Evolutionary conservation across 306 rosid genomes (phyloP), one percentile per base, ranked within the genome.

Genomic region (Potentilla sterilis): DNA sequence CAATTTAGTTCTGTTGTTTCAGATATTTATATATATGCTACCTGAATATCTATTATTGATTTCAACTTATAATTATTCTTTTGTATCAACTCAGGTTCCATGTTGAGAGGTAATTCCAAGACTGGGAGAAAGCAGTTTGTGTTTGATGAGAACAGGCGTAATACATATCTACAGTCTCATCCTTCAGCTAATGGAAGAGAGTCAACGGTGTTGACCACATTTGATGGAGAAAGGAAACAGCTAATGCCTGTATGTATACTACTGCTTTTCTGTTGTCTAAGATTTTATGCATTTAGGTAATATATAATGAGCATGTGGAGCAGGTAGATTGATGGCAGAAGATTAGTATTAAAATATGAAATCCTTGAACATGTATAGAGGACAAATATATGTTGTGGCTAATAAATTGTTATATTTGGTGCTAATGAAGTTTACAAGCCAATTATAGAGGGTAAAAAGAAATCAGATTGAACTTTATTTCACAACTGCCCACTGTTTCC

Each of bases 101-200:
- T 35, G 6, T 51, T 62, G 54, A 85, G 79, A 79, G 78, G 81
- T 75, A 81, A 74, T 74, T 75, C 77, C 11, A 89, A 86, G 75
- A 63, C 74, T 48, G 88, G 88, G 67, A 87, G 70, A 77, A 87
- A 82, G 43, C 91, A 82, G 12, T 48, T 83, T 78, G 70, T 83
- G 21, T 76, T 77, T 15, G 91, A 87, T 40, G 94, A 89, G 83
- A 87, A 77, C 77, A 85, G 88, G 85, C 89, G 89, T 15, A 79
- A 72, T 62, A 80, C 94, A 32, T 87, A 89, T 76, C 67, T 63
- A 46, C 87, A 77, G 51, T 76, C 68, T 16, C 85, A 73, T 28
- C 58, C 82, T 7, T 83, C 85, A 47, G 61, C 75, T 79, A 54
- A 76, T 70, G 79, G 82, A 54, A 78, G 66, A 42, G 94, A 81